Evolutionary conservation across 306 rosid species (phyloP).

Genomic region (Cyclanthera cordifolia): DNA sequence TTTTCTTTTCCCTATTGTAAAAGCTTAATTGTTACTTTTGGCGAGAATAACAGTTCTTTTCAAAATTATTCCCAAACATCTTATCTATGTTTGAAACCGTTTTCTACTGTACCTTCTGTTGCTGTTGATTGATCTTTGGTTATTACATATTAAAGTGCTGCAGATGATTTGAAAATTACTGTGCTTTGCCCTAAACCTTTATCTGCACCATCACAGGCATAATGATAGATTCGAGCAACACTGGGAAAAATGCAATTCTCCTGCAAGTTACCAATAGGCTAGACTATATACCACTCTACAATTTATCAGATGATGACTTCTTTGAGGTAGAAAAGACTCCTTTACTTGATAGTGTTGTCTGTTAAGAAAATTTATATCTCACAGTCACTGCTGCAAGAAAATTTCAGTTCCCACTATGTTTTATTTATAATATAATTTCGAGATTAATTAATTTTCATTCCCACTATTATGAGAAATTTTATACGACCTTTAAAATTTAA

Average conservation of each 20-base stretch:
- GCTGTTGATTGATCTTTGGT: not conserved
- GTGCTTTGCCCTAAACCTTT: not conserved
- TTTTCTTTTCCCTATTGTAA: conserved; percentile 1
- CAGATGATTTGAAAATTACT: not conserved
- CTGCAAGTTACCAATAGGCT: conserved; percentile 37
- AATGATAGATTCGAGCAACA: conserved; percentile 24
- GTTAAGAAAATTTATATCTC: not conserved
- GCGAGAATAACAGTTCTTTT: not conserved
- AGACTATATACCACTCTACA: conserved; percentile 34
- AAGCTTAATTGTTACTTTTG: not conserved
- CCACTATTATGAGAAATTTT: not conserved
- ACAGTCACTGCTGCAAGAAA: no score
- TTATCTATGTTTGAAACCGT: not conserved
- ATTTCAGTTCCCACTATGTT: not conserved
- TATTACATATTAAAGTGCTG: not conserved
- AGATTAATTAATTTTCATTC: not conserved
- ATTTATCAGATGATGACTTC: conserved; percentile 63
- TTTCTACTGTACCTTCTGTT: not conserved
- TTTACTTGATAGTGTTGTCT: not conserved
- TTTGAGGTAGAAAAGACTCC: conserved; percentile 34
- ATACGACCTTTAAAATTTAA: not conserved
- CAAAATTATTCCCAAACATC: not conserved
- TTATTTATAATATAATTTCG: not conserved
- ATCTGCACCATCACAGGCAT: conserved; percentile 35
- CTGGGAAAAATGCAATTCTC: conserved; percentile 23